These are phyloP conservation scores for Penicillium psychrofluorescens DNA, from an alignment of 495 filamentous ascomycete genomes.

Conservation along the genomic window DNA sequence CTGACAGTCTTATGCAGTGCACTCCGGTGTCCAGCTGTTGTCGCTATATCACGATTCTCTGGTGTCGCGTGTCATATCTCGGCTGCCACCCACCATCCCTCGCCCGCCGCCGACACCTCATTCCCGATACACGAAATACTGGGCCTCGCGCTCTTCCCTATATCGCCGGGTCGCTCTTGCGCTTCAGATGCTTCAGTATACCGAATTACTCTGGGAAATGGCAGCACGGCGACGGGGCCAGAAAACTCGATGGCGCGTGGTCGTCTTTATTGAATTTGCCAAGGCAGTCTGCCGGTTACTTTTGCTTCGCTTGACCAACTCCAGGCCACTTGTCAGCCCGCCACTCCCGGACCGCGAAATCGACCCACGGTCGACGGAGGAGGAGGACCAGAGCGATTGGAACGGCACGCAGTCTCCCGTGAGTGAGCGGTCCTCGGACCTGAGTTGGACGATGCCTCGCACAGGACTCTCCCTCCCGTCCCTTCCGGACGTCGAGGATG, in stretches of 20 bases:
- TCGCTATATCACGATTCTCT: constrained; percentile 92
- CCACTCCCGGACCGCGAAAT: constrained; percentile 79
- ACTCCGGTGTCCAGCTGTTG: constrained; percentile 80
- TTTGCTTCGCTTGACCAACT: constrained; percentile 76
- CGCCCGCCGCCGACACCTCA: constrained; percentile 60
- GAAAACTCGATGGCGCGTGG: constrained; percentile 76
- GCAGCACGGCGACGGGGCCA: constrained; percentile 79
- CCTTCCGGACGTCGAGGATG: constrained; percentile 70
- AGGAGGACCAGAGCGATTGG: constrained; percentile 36
- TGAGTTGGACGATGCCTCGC: constrained; percentile 88
- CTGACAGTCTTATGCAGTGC: constrained; percentile 41
- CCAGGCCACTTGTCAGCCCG: constrained; percentile 75
- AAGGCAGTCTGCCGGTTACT: constrained; percentile 84
- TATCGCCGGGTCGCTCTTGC: constrained; percentile 73
- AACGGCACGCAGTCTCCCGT: constrained; percentile 42
- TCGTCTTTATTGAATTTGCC: constrained; percentile 77
- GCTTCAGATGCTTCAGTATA: constrained; percentile 86
- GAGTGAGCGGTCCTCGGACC: constrained; percentile 36
- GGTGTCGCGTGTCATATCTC: constrained; percentile 57
- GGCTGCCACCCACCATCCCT: constrained; percentile 36
- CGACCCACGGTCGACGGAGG: constrained; percentile 55
- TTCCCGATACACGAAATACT: constrained; percentile 85
- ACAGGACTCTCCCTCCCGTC: constrained; percentile 78
- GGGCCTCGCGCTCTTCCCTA: constrained; percentile 64
- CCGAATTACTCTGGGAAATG: constrained; percentile 82